Conservation (phyloP, 192 early-diverging fungal genomes). For the Entomortierella parvispora region DNA sequence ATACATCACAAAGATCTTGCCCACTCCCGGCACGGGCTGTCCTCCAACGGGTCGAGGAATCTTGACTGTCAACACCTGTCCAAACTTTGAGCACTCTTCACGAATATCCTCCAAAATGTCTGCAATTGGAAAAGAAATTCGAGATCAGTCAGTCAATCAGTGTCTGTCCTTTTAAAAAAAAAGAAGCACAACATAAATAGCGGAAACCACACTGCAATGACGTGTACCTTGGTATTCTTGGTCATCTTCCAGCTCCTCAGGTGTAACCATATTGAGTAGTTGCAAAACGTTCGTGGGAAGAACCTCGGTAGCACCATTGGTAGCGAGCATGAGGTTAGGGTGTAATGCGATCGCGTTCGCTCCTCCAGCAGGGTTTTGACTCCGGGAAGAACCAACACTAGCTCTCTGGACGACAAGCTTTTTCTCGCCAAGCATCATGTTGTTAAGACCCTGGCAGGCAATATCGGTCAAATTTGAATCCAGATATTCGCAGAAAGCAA, state of each 20-base stretch:
- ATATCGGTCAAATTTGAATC: constrained; percentile 91
- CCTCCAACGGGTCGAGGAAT: constrained; percentile 83
- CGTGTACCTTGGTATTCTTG: constrained; percentile 84
- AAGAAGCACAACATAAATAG: neutral
- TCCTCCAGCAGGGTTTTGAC: constrained; percentile 44
- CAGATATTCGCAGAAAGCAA: constrained; percentile 96
- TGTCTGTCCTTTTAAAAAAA: too few species aligned
- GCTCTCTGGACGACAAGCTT: constrained; percentile 96
- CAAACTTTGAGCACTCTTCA: constrained; percentile 91
- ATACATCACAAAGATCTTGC: constrained; percentile 95
- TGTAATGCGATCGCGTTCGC: constrained; percentile 58
- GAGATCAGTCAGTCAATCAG: too few species aligned
- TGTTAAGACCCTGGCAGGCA: constrained; percentile 94
- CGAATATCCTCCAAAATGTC: constrained; percentile 92
- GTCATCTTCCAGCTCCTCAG: constrained; percentile 85
- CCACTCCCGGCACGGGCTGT: constrained; percentile 72
- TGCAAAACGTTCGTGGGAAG: constrained; percentile 85
- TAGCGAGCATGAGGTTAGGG: constrained; percentile 57
- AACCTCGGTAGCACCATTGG: constrained; percentile 60
- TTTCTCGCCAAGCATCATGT: constrained; percentile 94
- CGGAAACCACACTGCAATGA: neutral
- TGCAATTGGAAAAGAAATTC: too few species aligned
- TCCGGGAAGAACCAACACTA: constrained; percentile 80
- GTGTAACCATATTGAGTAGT: constrained; percentile 95
- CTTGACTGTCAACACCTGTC: constrained; percentile 77